Base-by-base conservation (phyloP, 495 filamentous ascomycete species). In the Entonaema liquescens region DNA sequence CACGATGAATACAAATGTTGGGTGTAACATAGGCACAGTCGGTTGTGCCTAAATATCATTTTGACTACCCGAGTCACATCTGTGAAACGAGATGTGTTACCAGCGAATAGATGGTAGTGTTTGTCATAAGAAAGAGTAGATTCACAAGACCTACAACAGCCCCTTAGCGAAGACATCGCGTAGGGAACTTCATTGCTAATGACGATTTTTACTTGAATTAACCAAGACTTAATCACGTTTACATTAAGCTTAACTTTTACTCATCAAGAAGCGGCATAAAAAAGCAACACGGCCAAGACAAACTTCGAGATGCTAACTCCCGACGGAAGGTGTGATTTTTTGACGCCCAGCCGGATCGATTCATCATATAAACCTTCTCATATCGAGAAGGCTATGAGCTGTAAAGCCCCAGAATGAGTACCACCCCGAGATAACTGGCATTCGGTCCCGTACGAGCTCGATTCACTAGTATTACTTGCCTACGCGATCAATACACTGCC, bases 291-390 rank as follows among this genome's bases (percentile, higher is more conserved):
- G 52, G 65, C 70, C 60, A 73, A 68, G 61, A 62, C 26, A 17
- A 17, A 13, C 5, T 19, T 66, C 42, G 29, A 65, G 50, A 66
- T 65, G 52, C 61, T 73, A 65, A 63, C 70, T 66, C 52, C 44
- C 54, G 70, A 59, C 25, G 65, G 65, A 73, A 73, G 70, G 70
- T 73, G 65, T 66, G 28, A 73, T 68, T 66, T 53, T 17, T 36
- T 23, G 13, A 65, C 11, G 9, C 25, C 33, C 38, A 31, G 29
- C 8, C 23, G 19, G 42, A 54, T 31, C 28, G 7, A 35, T 59
- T 7, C 13, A 40, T 58, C 6, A 3, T 1, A 31, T 31, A 15
- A 28, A 17, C 25, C 15, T 36, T 33, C 38, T 50, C 44, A 58
- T 47, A 63, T 67, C 19, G 21, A 59, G 36, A 29, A 8, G 36